These are phyloP conservation scores for Albugo candida DNA, from an alignment of 352 stramenopile genomes.

Conservation along the genomic window DNA sequence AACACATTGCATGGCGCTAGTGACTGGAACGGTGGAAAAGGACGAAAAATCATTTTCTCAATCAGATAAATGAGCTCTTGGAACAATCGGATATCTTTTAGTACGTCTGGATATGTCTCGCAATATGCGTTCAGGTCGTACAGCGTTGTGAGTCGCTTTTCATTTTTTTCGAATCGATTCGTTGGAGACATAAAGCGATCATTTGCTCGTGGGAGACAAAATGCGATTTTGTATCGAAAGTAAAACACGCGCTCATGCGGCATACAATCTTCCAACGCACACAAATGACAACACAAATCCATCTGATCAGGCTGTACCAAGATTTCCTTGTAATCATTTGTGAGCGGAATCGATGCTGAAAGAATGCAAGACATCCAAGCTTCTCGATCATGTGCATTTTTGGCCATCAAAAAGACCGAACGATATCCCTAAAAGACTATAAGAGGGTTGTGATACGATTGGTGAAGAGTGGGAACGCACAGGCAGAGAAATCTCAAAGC, in stretches of 20 bases:
- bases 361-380: slow-evolving; percentile 76
- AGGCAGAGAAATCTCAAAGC: slow-evolving; percentile 71
- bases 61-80: slow-evolving; percentile 64
- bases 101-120: slow-evolving; percentile 60
- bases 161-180: slow-evolving; percentile 72
- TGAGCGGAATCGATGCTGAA: slow-evolving; percentile 57
- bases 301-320: slow-evolving; percentile 23
- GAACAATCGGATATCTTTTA: slow-evolving; percentile 62
- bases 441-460: not conserved
- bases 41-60: slow-evolving; percentile 65
- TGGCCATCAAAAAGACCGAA: slow-evolving; percentile 73
- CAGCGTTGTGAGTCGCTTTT: slow-evolving; percentile 61
- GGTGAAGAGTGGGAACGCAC: slow-evolving; percentile 16
- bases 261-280: slow-evolving; percentile 52
- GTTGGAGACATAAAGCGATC: slow-evolving; percentile 20
- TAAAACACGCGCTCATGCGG: slow-evolving; percentile 72
- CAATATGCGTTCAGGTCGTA: slow-evolving; percentile 76
- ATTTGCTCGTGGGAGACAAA: slow-evolving; percentile 36
- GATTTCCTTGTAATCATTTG: slow-evolving; percentile 42
- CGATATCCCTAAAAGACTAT: slow-evolving; percentile 30
- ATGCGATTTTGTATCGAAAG: slow-evolving; percentile 71
- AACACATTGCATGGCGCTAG: slow-evolving; percentile 56
- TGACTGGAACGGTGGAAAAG: slow-evolving; percentile 29
- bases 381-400: slow-evolving; percentile 61
- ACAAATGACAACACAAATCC: slow-evolving; percentile 58